Percentiles rank a stretch among this genome's conserved stretches.
phyloP scores from a whole-genome alignment of 768 basidiomycete species.

The Tricholoma furcatifolium region DNA sequence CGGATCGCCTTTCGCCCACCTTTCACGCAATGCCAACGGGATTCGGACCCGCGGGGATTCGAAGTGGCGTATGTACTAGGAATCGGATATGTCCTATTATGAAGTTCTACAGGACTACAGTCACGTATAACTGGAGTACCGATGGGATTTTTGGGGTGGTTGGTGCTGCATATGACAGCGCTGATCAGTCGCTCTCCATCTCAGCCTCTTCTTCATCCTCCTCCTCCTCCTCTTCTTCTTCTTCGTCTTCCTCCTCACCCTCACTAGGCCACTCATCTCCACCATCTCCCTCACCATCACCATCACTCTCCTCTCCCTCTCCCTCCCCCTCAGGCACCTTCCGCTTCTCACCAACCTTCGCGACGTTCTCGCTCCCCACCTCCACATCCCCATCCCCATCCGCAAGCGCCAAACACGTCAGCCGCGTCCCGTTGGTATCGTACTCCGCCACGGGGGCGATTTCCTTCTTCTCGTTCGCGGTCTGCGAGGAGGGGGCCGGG shows the following conservation, averaged over 20 bases:
- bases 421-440: constrained; percentile 22
- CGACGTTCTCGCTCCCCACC: constrained; percentile 13
- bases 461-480: constrained; percentile 19
- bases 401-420: constrained; percentile 30
- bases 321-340: constrained; percentile 27
- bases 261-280: constrained; percentile 3
- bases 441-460: constrained; percentile 19
- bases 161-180: no score
- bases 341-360: constrained; percentile 21
- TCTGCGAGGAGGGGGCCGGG: constrained; percentile 25
- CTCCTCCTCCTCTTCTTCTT: constrained; percentile 19
- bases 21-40: no score
- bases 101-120: no score
- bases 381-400: constrained; percentile 25
- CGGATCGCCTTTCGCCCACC: no score
- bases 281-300: background rate
- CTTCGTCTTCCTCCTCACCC: constrained; percentile 10
- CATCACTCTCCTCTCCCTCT: constrained; percentile 23
- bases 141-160: no score
- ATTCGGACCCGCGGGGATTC: no score
- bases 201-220: constrained; percentile 28
- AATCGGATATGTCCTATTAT: no score
- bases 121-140: no score
- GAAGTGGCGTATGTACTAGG: no score
- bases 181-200: constrained; percentile 16